These are phyloP conservation scores for Trichoderma reesei DNA, from an alignment of 495 filamentous ascomycete species.

Conservation along the genomic window DNA sequence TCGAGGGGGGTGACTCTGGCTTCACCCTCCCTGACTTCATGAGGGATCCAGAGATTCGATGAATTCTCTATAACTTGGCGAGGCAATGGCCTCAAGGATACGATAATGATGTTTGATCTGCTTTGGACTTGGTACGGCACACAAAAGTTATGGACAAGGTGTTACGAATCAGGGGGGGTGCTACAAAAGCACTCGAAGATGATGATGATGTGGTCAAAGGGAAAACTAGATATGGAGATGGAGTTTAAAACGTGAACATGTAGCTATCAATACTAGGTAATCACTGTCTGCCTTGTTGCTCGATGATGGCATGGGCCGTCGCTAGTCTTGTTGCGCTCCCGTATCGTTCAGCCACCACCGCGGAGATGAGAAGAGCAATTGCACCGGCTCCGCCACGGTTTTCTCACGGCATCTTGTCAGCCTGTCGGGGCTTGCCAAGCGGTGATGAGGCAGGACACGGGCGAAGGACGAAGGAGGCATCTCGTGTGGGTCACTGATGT, in stretches of 20 bases:
- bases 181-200: background rate
- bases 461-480: no score
- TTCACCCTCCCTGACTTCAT: constrained; percentile 32
- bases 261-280: background rate
- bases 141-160: background rate
- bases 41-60: constrained; percentile 38
- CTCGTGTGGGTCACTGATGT: no score
- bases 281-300: background rate
- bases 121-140: background rate
- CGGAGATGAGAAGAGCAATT: no score
- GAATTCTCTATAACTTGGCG: constrained; percentile 3
- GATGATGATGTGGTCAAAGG: background rate
- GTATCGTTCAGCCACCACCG: no score
- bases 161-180: background rate
- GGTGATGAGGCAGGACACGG: no score
- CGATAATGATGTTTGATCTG: background rate
- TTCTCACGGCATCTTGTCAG: no score
- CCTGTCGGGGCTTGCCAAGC: no score
- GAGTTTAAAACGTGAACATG: background rate
- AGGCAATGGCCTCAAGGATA: background rate
- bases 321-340: no score
- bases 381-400: no score
- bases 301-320: background rate
- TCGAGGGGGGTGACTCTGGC: constrained; percentile 20
- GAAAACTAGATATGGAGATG: background rate